Evolutionary conservation across 306 rosid genomes (phyloP).

Genomic region (Castanea sativa): DNA sequence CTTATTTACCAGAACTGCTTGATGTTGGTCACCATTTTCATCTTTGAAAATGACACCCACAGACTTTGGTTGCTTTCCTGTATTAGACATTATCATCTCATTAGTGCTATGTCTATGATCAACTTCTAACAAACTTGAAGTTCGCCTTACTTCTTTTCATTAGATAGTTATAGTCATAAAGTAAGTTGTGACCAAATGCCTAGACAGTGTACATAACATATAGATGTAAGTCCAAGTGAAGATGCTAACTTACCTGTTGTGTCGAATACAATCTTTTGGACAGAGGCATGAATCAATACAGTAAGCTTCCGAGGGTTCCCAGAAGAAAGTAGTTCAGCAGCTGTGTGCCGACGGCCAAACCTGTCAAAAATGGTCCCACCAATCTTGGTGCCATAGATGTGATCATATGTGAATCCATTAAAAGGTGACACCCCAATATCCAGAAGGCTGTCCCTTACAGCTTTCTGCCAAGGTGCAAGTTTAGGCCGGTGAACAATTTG

Average conservation of each 20-base stretch:
- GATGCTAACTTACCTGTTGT: constrained; percentile 34
- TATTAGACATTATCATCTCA: background rate
- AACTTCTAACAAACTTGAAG: too few species aligned
- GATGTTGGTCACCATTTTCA: constrained; percentile 74
- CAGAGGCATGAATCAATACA: constrained; percentile 70
- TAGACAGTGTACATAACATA: background rate
- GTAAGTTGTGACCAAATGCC: constrained; percentile 6
- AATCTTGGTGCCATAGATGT: constrained; percentile 80
- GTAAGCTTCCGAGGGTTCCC: constrained; percentile 68
- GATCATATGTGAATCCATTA: constrained; percentile 96
- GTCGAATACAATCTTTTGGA: constrained; percentile 76
- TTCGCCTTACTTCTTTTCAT: too few species aligned
- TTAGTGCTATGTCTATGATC: background rate
- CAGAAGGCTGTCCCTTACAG: constrained; percentile 71
- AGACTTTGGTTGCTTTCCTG: constrained; percentile 69
- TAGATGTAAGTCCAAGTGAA: background rate
- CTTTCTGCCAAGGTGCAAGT: constrained; percentile 56
- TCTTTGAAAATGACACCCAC: constrained; percentile 80
- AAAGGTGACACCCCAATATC: constrained; percentile 74
- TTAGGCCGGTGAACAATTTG: constrained; percentile 77
- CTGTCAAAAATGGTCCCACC: constrained; percentile 93
- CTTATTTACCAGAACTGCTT: constrained; percentile 49
- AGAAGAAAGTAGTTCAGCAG: constrained; percentile 76
- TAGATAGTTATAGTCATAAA: too few species aligned
- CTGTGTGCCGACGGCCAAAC: constrained; percentile 78